These are phyloP conservation scores for Zygosaccharomyces bisporus DNA, from an alignment of 805 yeast genomes.

Conservation along the genomic window DNA sequence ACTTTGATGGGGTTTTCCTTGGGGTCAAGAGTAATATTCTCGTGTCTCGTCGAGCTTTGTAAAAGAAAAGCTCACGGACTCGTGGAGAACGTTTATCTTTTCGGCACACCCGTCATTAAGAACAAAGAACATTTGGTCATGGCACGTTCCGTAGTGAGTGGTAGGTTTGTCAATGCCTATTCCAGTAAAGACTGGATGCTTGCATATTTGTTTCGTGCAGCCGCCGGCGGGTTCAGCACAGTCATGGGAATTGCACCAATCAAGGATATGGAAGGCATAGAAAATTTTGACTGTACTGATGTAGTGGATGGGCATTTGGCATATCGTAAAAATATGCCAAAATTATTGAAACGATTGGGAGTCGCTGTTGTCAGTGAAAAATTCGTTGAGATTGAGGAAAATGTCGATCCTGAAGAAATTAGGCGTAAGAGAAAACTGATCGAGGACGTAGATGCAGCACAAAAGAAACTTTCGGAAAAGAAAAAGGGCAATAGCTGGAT, in stretches of 20 bases:
- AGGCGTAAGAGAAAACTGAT: conserved; percentile 81
- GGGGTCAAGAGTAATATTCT: conserved; percentile 88
- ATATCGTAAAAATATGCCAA: conserved; percentile 93
- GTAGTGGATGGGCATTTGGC: conserved; percentile 94
- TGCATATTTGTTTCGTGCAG: conserved; percentile 92
- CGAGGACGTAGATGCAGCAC: conserved; percentile 81
- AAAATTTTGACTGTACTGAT: conserved; percentile 84
- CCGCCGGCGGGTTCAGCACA: conserved; percentile 88
- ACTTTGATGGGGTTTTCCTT: conserved; percentile 90
- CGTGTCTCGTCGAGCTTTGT: conserved; percentile 83
- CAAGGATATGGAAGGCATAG: conserved; percentile 59
- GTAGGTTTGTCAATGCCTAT: conserved; percentile 84
- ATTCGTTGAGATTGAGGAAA: conserved; percentile 89
- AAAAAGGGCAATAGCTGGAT: conserved; percentile 41
- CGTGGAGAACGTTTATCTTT: conserved; percentile 78
- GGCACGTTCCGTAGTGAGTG: conserved; percentile 84
- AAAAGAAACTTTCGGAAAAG: conserved; percentile 49
- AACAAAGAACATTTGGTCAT: conserved; percentile 71
- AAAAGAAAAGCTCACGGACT: conserved; percentile 82
- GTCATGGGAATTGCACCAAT: conserved; percentile 87
- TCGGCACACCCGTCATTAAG: conserved; percentile 86
- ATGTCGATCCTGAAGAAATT: conserved; percentile 79
- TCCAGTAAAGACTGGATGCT: conserved; percentile 93
- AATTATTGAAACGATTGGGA: conserved; percentile 59
- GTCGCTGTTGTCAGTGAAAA: conserved; percentile 87